A percentile compares a stretch with the other conserved stretches of the same genome.
Evolutionary conservation across 2,329 filamentous ascomycete genomes (phyloP).

Genomic region (Aspergillus aculeatus): DNA sequence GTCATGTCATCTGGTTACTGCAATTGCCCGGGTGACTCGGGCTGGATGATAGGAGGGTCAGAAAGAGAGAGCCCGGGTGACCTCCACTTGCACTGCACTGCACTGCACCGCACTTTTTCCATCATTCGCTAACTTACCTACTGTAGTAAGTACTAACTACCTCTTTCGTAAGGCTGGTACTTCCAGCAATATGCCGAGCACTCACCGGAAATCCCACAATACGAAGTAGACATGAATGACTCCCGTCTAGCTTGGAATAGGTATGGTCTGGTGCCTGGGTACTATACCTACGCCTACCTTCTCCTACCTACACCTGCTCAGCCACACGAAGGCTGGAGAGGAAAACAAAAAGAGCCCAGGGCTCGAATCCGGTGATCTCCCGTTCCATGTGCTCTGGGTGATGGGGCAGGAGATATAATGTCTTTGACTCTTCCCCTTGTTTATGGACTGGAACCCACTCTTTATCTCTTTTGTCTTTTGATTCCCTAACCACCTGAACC

Average conservation of each 20-base stretch:
- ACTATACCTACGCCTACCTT: too few species aligned
- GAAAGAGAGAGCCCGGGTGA: too few species aligned
- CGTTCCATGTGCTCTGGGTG: neutral
- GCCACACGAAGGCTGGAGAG: neutral
- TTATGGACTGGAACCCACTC: neutral
- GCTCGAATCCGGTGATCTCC: neutral
- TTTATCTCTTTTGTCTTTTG: neutral
- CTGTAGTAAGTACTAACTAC: too few species aligned
- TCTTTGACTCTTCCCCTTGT: neutral
- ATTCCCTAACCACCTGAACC: neutral
- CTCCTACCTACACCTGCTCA: neutral
- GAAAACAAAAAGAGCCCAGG: neutral
- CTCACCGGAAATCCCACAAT: too few species aligned
- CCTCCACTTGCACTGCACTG: too few species aligned
- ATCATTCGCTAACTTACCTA: too few species aligned
- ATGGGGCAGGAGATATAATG: neutral
- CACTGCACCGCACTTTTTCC: too few species aligned
- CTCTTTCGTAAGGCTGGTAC: too few species aligned
- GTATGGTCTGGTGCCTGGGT: too few species aligned
- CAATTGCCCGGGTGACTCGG: neutral
- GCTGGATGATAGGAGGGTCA: neutral
- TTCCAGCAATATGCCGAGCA: too few species aligned
- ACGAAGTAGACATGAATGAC: too few species aligned
- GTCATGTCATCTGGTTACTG: neutral
- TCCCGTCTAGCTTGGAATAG: too few species aligned